Evolutionary conservation across 306 rosid species (phyloP), one percentile per base, ranked within the genome.

Genomic region (Benincasa hispida): DNA sequence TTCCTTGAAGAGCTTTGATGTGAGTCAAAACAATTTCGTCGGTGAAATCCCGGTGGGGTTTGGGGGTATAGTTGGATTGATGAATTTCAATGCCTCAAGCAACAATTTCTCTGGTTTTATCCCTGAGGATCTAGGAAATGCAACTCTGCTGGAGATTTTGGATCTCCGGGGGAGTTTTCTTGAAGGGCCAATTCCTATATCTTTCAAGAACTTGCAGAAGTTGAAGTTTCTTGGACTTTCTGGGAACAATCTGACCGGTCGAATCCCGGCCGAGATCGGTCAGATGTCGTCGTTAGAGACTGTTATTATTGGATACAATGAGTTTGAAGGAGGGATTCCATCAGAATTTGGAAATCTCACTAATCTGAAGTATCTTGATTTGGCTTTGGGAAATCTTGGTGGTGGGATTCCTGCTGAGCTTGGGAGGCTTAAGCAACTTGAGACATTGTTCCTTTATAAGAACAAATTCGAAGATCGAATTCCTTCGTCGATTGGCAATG

Each of bases 141-240:
- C 92, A 28, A 81, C 92, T 76, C 78, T 79, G 61, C 78, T 94
- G 34, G 96, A 92, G 86, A 87, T 54, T 63, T 77, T 94, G 73
- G 99, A 94, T 89, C 93, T 94, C 51, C 83, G 97, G 82, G 99
- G 99, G 34, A 90, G 94, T 85, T 89, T 94, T 83, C 87, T 90
- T 56, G 80, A 75, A 78, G 99, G 97, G 32, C 63, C 86, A 11
- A 77, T 94, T 83, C 97, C 96, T 1, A 80, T 75, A 83, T 79
- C 96, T 24, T 86, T 88, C 63, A 84, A 81, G 72, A 86, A 84
- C 78, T 81, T 94, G 87, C 86, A 62, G 80, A 90, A 87, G 89
- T 83, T 94, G 80, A 92, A 84, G 88, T 94, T 92, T 89, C 96
- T 94, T 75, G 99, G 99, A 55, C 89, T 94, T 57, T 90, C 97